A percentile compares a stretch with the other conserved stretches of the same genome.
These are phyloP conservation scores for Cryptosporidium meleagridis DNA, from an alignment of 169 alveolate species.

Conservation along the genomic window DNA sequence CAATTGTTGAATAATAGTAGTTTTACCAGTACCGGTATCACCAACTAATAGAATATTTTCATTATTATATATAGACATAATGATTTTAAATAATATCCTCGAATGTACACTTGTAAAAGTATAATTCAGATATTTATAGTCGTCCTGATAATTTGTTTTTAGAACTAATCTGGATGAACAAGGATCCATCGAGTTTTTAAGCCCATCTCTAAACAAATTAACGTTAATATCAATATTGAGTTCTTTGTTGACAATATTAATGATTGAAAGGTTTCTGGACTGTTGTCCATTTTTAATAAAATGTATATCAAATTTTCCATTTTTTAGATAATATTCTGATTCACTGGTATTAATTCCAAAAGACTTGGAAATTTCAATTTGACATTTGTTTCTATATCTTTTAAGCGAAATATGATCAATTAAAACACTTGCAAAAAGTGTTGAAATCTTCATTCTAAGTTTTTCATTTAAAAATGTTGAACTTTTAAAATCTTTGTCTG, in stretches of 20 bases:
- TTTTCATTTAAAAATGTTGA: slow-evolving; percentile 3
- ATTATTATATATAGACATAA: slow-evolving; percentile 83
- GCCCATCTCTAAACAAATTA: slow-evolving; percentile 12
- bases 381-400: slow-evolving; percentile 54
- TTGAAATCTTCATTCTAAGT: slow-evolving; percentile 24
- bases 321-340: slow-evolving; percentile 58
- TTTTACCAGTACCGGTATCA: slow-evolving; percentile 99
- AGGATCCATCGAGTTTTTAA: not conserved
- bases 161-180: not conserved
- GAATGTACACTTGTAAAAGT: slow-evolving; percentile 81
- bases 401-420: slow-evolving; percentile 60
- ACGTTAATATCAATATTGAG: slow-evolving; percentile 66
- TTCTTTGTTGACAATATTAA: slow-evolving; percentile 64
- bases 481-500: not conserved
- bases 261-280: slow-evolving; percentile 26
- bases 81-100: slow-evolving; percentile 86
- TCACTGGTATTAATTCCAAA: slow-evolving; percentile 35
- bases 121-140: slow-evolving; percentile 15
- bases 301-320: slow-evolving; percentile 75
- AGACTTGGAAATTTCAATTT: slow-evolving; percentile 8
- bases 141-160: slow-evolving; percentile 16
- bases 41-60: slow-evolving; percentile 98
- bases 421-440: slow-evolving; percentile 3
- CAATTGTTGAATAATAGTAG: slow-evolving; percentile 90
- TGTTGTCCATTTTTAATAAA: slow-evolving; percentile 53